Evolutionary conservation across 768 basidiomycete genomes (phyloP), one percentile per base, ranked within the genome.

Genomic region (Galerina marginata): DNA sequence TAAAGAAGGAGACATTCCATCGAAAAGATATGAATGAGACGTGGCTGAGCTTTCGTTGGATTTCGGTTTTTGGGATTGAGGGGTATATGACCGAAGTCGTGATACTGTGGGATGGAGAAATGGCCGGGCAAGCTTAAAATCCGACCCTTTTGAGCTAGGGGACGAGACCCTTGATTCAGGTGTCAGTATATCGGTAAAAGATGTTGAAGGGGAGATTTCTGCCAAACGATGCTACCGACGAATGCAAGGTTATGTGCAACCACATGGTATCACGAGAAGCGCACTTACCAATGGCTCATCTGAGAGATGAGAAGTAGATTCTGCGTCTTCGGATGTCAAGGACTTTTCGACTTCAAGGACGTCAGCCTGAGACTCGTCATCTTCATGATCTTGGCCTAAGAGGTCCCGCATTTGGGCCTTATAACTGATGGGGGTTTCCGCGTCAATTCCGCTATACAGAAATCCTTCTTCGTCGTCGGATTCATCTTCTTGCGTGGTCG

Each of bases 41-140:
- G 83, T 80, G 45, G 74, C 72, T 33, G 76, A 71, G 57, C 81
- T 81, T 43, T 75, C 76, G 47, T 77, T 74, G 44, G 75, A 79
- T 14, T 83, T 80, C 15, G 77, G 67, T 12, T 70, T 67, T 25
- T 81, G 79, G 26, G 79, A 72, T 25, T 79, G 81, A 11, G 87
- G 85, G 6, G 82, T 80, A 67, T 81, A 81, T 11, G 93, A 92
- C 44, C 92, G 90, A 43, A 92, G 83, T n/a, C 92, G 84, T 29
- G 92, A 94, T 6, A 92, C 83, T n/a, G 80, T 83, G 3, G 90
- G 89, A 65, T 90, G 87, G 16, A 92, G 71, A 70, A 89, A 92
- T 11, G 87, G 83, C 40, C 83, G 81, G 3, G 83, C 75, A 9
- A 81, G 69, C 61, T 76, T 81, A 15, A 78, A 72, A 26, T 77